Evolutionary conservation across 345 rosid genomes (phyloP).

Genomic region (Geranium brycei): DNA sequence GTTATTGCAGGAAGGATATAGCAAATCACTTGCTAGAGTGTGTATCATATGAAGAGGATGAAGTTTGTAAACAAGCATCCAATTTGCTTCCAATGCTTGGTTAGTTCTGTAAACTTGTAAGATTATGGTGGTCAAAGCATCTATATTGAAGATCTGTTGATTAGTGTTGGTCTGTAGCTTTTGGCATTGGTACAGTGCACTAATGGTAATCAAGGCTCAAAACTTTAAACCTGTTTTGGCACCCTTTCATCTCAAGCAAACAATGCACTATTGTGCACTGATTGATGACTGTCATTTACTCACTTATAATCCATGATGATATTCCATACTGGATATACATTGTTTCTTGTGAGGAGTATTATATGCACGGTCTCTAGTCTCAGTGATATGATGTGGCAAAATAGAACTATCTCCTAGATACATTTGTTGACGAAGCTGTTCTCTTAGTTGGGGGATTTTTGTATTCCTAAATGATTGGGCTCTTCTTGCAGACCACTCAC

Average conservation of each 20-base stretch:
- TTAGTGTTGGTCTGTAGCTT: neutral
- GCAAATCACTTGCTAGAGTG: slow-evolving; percentile 42
- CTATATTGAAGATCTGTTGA: neutral
- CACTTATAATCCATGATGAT: too few species aligned
- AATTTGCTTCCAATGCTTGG: slow-evolving; percentile 52
- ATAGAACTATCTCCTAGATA: too few species aligned
- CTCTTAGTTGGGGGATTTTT: too few species aligned
- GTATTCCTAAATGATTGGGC: too few species aligned
- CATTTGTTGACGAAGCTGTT: too few species aligned
- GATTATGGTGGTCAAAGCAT: neutral
- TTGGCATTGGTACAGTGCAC: neutral
- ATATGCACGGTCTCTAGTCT: too few species aligned
- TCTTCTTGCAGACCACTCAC: slow-evolving; percentile 48
- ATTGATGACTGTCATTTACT: too few species aligned
- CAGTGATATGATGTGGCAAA: too few species aligned
- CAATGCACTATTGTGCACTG: too few species aligned
- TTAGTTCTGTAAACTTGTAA: slow-evolving; percentile 14
- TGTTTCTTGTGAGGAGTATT: too few species aligned
- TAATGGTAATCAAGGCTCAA: neutral
- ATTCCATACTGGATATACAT: too few species aligned
- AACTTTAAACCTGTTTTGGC: neutral
- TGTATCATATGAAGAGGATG: slow-evolving; percentile 46
- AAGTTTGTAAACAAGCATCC: slow-evolving; percentile 37
- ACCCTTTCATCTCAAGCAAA: neutral
- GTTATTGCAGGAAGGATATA: slow-evolving; percentile 52